phyloP scores from a whole-genome alignment of 768 basidiomycete genomes.

The Xerocomus brunneocitrinus region DNA sequence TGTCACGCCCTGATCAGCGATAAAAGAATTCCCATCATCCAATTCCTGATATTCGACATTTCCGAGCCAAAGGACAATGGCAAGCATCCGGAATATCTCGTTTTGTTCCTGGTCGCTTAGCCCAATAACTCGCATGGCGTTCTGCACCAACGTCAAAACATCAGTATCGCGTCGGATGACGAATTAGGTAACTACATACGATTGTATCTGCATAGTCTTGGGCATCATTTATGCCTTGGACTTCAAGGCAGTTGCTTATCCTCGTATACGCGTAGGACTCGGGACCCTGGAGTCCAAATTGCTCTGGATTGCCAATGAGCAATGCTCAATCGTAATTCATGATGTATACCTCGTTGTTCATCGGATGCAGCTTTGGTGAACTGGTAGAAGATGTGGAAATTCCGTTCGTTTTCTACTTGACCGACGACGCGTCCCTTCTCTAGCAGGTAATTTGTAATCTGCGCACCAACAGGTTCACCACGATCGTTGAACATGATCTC shows the following conservation, averaged over 20 bases:
- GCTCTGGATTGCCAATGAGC: conserved; percentile 50
- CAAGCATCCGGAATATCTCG: conserved; percentile 91
- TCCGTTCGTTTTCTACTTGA: conserved; percentile 92
- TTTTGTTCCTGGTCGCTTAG: conserved; percentile 79
- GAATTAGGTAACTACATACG: conserved; percentile 41
- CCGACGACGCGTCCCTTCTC: conserved; percentile 97
- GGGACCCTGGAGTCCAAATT: conserved; percentile 92
- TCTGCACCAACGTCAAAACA: conserved; percentile 38
- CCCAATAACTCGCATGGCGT: conserved; percentile 93
- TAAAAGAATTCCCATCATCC: conserved; percentile 82
- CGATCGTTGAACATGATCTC: conserved; percentile 97
- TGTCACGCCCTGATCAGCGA: conserved; percentile 82
- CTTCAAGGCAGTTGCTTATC: conserved; percentile 86
- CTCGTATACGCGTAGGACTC: conserved; percentile 94
- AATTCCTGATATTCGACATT: conserved; percentile 88
- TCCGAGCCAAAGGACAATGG: conserved; percentile 91
- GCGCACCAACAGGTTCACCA: conserved; percentile 94
- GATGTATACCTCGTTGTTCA: conserved; percentile 75
- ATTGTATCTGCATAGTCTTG: conserved; percentile 87
- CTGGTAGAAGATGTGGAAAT: conserved; percentile 99
- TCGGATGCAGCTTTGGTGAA: conserved; percentile 93
- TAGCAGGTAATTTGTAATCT: conserved; percentile 96
- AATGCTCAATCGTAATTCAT: background rate
- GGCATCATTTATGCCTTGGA: conserved; percentile 85
- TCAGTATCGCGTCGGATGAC: conserved; percentile 3